Percentiles rank a stretch among this genome's conserved stretches.
Conservation (phyloP, 306 rosid species). For the Fragaria nilgerrensis region DNA sequence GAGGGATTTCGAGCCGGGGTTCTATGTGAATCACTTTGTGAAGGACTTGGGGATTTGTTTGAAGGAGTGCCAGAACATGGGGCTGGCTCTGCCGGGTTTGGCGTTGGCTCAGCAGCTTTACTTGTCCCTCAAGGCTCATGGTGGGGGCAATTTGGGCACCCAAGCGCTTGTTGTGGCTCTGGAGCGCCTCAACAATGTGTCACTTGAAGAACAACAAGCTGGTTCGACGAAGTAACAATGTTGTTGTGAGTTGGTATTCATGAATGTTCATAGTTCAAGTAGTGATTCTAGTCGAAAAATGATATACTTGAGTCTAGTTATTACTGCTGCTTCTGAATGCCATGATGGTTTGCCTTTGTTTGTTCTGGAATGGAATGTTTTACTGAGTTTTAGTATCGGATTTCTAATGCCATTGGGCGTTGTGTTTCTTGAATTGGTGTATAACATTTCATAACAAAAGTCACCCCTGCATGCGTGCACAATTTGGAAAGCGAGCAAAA, state of each 20-base stretch:
- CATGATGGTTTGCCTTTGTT: too few species aligned
- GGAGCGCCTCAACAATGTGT: slow-evolving; percentile 73
- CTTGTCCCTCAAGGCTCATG: slow-evolving; percentile 75
- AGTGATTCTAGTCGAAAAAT: too few species aligned
- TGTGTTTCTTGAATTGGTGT: too few species aligned
- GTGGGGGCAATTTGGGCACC: slow-evolving; percentile 74
- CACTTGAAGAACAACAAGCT: slow-evolving; percentile 34
- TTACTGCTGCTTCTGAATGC: background rate
- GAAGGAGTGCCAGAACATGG: slow-evolving; percentile 82
- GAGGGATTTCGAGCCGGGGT: slow-evolving; percentile 81
- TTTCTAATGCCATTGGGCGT: background rate
- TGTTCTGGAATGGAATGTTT: background rate
- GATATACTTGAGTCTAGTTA: background rate
- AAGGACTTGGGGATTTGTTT: slow-evolving; percentile 89
- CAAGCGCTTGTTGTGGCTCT: slow-evolving; percentile 70
- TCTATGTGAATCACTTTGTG: slow-evolving; percentile 77
- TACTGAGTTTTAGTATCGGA: background rate
- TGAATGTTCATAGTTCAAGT: background rate
- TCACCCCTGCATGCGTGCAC: too few species aligned
- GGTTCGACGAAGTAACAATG: background rate
- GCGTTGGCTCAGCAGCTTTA: slow-evolving; percentile 92
- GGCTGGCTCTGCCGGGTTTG: slow-evolving; percentile 77
- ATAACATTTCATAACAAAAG: too few species aligned
- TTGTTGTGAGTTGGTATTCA: background rate
- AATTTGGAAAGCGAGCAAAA: too few species aligned